Evolutionary conservation across 2,329 filamentous ascomycete genomes (phyloP).

Genomic region (Aspergillus fructus): DNA sequence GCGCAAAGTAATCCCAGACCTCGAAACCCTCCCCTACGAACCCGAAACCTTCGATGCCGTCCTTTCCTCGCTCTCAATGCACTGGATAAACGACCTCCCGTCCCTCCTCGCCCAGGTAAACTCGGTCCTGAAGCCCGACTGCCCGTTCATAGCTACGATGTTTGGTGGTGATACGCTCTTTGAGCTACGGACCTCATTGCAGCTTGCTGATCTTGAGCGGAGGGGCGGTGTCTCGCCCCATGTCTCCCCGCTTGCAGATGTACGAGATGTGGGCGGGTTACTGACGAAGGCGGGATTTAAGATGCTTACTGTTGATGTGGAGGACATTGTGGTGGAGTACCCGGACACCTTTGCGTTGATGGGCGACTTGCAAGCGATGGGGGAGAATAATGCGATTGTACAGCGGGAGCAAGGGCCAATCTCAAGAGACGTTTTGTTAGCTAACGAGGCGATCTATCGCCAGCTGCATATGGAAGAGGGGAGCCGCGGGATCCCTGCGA

Average conservation of each 20-base stretch:
- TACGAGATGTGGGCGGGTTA: slow-evolving; percentile 84
- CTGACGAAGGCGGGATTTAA: slow-evolving; percentile 88
- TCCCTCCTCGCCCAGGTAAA: slow-evolving; percentile 82
- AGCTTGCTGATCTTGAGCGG: slow-evolving; percentile 87
- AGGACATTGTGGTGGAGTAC: slow-evolving; percentile 95
- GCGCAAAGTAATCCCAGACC: slow-evolving; percentile 66
- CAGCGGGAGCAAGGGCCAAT: slow-evolving; percentile 79
- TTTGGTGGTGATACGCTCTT: slow-evolving; percentile 91
- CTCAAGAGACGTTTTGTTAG: slow-evolving; percentile 78
- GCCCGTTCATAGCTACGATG: slow-evolving; percentile 93
- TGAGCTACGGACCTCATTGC: slow-evolving; percentile 88
- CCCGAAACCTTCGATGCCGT: slow-evolving; percentile 82
- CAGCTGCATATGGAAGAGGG: slow-evolving; percentile 82
- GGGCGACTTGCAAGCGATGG: slow-evolving; percentile 94
- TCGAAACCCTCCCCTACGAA: slow-evolving; percentile 72
- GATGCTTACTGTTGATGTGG: slow-evolving; percentile 92
- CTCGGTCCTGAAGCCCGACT: slow-evolving; percentile 81
- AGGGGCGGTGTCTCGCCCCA: slow-evolving; percentile 89
- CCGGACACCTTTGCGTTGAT: slow-evolving; percentile 87
- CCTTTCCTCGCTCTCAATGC: slow-evolving; percentile 81
- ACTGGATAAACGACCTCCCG: slow-evolving; percentile 97
- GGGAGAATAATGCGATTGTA: slow-evolving; percentile 85
- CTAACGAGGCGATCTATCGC: slow-evolving; percentile 83
- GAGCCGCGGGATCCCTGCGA: slow-evolving; percentile 69
- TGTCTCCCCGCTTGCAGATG: slow-evolving; percentile 87